These are phyloP conservation scores for Corylus avellana DNA, from an alignment of 306 rosid species.

Conservation along the genomic window DNA sequence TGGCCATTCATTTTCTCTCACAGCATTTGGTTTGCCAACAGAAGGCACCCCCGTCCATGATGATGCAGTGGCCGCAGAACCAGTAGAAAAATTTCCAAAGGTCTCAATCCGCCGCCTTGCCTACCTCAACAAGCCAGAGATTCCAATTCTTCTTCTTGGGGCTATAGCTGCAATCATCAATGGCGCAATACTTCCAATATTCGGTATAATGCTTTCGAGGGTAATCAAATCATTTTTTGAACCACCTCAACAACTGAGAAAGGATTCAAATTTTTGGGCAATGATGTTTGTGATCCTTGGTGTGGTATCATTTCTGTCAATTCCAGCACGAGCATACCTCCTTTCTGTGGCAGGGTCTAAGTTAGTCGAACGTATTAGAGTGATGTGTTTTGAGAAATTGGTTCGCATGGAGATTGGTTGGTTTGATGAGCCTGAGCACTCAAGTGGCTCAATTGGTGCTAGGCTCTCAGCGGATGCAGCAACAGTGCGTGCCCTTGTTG, in stretches of 20 bases:
- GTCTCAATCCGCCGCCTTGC: constrained; percentile 8
- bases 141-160: constrained; percentile 9
- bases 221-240: constrained; percentile 2
- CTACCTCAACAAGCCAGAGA: constrained; percentile 14
- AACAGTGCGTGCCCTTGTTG: constrained; percentile 48
- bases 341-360: constrained; percentile 54
- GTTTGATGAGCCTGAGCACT: constrained; percentile 37
- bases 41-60: neutral
- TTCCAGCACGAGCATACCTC: constrained; percentile 50
- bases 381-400: constrained; percentile 50
- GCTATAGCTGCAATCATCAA: constrained; percentile 3
- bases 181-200: constrained; percentile 7
- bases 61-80: neutral
- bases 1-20: constrained; percentile 9
- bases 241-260: neutral
- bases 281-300: constrained; percentile 42
- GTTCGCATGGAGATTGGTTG: constrained; percentile 53
- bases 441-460: constrained; percentile 56
- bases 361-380: constrained; percentile 45
- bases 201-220: neutral
- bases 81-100: neutral
- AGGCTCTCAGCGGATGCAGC: constrained; percentile 67
- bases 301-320: constrained; percentile 36
- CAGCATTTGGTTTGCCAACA: constrained; percentile 23
- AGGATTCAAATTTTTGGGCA: constrained; percentile 18